Percentiles rank a stretch among this genome's conserved stretches.
Conservation (phyloP, 2,329 filamentous ascomycete genomes). For the Colletotrichum musicola region DNA sequence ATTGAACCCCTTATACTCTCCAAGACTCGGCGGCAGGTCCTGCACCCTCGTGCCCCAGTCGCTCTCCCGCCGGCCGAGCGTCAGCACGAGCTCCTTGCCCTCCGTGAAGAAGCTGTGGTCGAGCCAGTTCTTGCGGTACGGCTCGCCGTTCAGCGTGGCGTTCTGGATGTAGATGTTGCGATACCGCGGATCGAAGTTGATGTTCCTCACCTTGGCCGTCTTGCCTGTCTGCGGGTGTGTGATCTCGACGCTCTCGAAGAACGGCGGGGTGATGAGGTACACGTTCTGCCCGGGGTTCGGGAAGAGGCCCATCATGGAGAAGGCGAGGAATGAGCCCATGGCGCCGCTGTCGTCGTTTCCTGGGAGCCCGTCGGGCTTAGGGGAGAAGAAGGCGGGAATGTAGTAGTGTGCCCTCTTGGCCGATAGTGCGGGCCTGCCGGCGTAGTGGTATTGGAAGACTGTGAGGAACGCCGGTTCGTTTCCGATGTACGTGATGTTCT, state of each 20-base stretch:
- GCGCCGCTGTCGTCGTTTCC: conserved; percentile 80
- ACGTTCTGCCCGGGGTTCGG: conserved; percentile 77
- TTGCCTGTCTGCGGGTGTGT: conserved; percentile 69
- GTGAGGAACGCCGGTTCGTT: conserved; percentile 72
- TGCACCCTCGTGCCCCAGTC: conserved; percentile 70
- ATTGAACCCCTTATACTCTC: conserved; percentile 52
- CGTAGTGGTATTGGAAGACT: conserved; percentile 78
- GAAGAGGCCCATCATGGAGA: conserved; percentile 78
- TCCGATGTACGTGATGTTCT: conserved; percentile 74
- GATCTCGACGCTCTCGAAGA: conserved; percentile 72
- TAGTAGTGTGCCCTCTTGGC: conserved; percentile 71
- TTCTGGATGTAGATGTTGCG: conserved; percentile 74
- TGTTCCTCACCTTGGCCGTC: conserved; percentile 68
- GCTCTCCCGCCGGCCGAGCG: conserved; percentile 71
- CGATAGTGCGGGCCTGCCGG: conserved; percentile 70
- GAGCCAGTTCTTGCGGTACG: conserved; percentile 76
- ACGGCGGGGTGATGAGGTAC: conserved; percentile 78
- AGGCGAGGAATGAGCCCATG: conserved; percentile 76
- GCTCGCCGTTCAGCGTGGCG: conserved; percentile 70
- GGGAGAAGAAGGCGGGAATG: conserved; percentile 74
- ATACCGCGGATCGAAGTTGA: conserved; percentile 73
- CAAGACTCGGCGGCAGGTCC: conserved; percentile 73
- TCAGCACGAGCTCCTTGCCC: conserved; percentile 73
- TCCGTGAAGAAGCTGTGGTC: conserved; percentile 76
- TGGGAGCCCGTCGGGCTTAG: conserved; percentile 70